A percentile compares a stretch with the other conserved stretches of the same genome.
phyloP scores from a whole-genome alignment of 306 rosid species.

The Gastrolobium villosum region DNA sequence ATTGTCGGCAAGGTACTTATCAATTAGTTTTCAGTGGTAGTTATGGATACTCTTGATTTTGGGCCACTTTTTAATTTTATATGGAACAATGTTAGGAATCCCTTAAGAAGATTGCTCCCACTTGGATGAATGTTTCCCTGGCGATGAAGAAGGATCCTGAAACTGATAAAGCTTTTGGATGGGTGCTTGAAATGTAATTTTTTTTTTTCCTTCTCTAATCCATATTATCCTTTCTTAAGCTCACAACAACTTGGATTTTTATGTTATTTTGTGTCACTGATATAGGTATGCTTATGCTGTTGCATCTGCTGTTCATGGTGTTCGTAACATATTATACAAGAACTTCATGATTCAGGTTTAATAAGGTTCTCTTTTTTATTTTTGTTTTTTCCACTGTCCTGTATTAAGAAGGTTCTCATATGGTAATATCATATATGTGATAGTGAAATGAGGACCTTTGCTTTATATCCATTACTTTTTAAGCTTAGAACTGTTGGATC shows the following conservation, averaged over 20 bases:
- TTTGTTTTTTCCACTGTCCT: not conserved
- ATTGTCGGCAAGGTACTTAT: slow-evolving; percentile 86
- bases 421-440: slow-evolving; percentile 2
- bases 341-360: slow-evolving; percentile 99
- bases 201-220: slow-evolving; percentile 26
- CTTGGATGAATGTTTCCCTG: slow-evolving; percentile 98
- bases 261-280: slow-evolving; percentile 39
- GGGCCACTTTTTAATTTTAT: slow-evolving; percentile 31
- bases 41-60: slow-evolving; percentile 31
- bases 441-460: slow-evolving; percentile 3
- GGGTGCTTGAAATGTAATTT: slow-evolving; percentile 98
- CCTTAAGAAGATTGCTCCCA: slow-evolving; percentile 98
- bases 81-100: slow-evolving; percentile 67
- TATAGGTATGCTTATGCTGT: slow-evolving; percentile 97
- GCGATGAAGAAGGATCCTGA: slow-evolving; percentile 99
- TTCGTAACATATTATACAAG: slow-evolving; percentile 84
- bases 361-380: slow-evolving; percentile 38
- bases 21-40: slow-evolving; percentile 22
- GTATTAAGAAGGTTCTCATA: slow-evolving; percentile 28
- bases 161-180: slow-evolving; percentile 97
- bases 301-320: slow-evolving; percentile 88
- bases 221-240: slow-evolving; percentile 40
- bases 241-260: slow-evolving; percentile 21
- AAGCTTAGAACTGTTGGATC: slow-evolving; percentile 8
- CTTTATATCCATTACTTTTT: slow-evolving; percentile 15